Base-by-base conservation (phyloP, 805 yeast species). In the Kazachstania bromeliacearum region DNA sequence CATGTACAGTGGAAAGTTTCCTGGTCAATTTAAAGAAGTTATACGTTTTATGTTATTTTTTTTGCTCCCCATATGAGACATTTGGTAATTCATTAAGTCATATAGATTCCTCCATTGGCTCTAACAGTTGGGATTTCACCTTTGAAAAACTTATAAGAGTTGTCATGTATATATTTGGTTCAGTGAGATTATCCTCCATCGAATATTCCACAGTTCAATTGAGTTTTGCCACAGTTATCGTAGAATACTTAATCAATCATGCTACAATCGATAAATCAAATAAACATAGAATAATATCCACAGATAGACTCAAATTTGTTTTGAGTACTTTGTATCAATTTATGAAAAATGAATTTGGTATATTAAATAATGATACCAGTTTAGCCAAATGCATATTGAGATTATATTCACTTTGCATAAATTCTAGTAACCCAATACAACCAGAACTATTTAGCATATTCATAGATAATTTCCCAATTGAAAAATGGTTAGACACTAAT, bases 91-190 rank as follows among this genome's bases (percentile, higher is more conserved):
- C 48, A 2, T 15, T 48, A 7, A 37, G 41, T 5, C 31, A 43
- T 13, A 26, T 43, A 15, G 46, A 50, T 27, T 45, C 57, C 12
- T 32, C 45, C 5, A 26, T 44, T 18, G 50, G 44, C 1, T 20
- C 41, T 5, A 45, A 42, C 30, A 38, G 22, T 14, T 56, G 59
- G 58, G 47, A 50, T 30, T 37, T 47, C 7, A 34, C 37, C 20
- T 53, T 53, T 18, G 55, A 55, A 34, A 48, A 49, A 32, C 25
- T 51, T 2, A 40, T 56, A 17, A 38, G 62, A 34, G 40, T 53
- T 27, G 41, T 49, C 3, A 30, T 47, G 15, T 57, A 48, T 33
- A 39, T 56, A 4, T 47, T 54, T 19, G 41, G 45, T 18, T 48
- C 59, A 1, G 32, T 46, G 20, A 38, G 7, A 16, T 22, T 28